Base-by-base conservation (phyloP, 2,329 filamentous ascomycete species). In the Pseudogymnoascus sp. region DNA sequence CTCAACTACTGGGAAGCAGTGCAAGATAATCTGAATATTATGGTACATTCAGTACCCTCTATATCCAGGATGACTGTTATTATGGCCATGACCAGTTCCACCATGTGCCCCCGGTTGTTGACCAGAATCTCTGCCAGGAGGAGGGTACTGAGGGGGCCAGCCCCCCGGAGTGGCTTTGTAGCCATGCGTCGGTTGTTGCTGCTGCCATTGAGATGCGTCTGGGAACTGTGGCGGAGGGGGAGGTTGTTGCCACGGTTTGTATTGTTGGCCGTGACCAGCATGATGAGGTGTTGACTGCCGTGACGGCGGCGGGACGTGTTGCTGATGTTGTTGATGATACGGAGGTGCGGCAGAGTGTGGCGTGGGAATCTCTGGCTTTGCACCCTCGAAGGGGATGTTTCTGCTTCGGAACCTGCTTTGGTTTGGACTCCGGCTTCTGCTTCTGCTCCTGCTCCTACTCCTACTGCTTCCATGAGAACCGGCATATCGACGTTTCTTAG, bases 401-500 rank as follows among this genome's bases (percentile, higher is more conserved):
- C 49, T 55, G 49, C 28, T 35, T 9, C 49, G 28, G 28, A 55
- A 55, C 28, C 49, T 35, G 11, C 28, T 55, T 14, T 45, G 35
- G 14, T 9, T 12, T 49, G 40, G 52, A 61, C 58, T 63, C 58
- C 52, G 35, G 18, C 61, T 63, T 41, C 55, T 40, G 6, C 38
- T 58, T 5, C 12, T 62, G 23, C 41, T 62, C 33, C 25, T 62
- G 14, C 55, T 61, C n/a, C 41, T 35, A 12, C 25, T 62, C 31
- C 52, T 63, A n/a, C 31, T 62, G 21, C 43, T 38, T 16, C 18
- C 35, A 25, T 31, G 59, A 28, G 62, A 63, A 18, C 61, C 9
- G 21, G 59, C 41, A 33, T 63, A 63, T 52, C 62, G 62, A 3
- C 67, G 67, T 40, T 68, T 69, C 25, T 62, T 65, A 62, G 64